Base-by-base conservation (phyloP, 1,284 basidiomycete species). In the Cryptococcus wingfieldii region DNA sequence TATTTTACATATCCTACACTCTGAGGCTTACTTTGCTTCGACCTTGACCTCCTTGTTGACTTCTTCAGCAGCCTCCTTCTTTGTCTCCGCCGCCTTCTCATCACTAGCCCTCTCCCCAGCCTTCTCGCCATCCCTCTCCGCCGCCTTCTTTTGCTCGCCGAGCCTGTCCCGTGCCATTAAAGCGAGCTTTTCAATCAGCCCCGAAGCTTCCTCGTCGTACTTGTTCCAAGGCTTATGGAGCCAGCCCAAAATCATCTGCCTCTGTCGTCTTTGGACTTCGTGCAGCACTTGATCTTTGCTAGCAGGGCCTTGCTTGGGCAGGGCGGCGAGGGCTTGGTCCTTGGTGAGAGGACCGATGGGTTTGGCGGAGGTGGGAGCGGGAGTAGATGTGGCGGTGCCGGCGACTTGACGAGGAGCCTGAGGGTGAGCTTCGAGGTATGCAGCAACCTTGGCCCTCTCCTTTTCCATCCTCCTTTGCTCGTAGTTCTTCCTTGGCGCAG, bases 401-500 rank as follows among this genome's bases (percentile, higher is more conserved):
- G 19, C 12, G 51, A 44, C 31, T 59, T 50, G 28, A 49, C 37
- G 27, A 42, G 51, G 37, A 5, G 41, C 46, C 3, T 39, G 46
- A n/a, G 54, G 50, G 31, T 56, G 46, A 7, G 38, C 52, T 18
- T 59, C 59, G 14, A 63, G 54, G 14, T 56, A 41, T 1, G 54
- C 62, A 8, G 56, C 53, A 53, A 71, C 51, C 56, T 66, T 68
- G 38, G 56, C 63, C n/a, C 56, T 53, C 58, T 71, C 69, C 61
- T 64, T 67, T 34, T 67, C 69, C 50, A 57, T 53, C 47, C 69
- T 39, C 19, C 52, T 38, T 27, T 66, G 58, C 47, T 68, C 64
- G 46, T 67, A 69, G 1, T 61, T 38, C 53, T 62, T 61, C 51
- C 57, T 67, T 27, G 47, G 50, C 7, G 52, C 45, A 28, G 34